Evolutionary conservation across 441 rosid species (phyloP).

Genomic region (Jatropha multifida): DNA sequence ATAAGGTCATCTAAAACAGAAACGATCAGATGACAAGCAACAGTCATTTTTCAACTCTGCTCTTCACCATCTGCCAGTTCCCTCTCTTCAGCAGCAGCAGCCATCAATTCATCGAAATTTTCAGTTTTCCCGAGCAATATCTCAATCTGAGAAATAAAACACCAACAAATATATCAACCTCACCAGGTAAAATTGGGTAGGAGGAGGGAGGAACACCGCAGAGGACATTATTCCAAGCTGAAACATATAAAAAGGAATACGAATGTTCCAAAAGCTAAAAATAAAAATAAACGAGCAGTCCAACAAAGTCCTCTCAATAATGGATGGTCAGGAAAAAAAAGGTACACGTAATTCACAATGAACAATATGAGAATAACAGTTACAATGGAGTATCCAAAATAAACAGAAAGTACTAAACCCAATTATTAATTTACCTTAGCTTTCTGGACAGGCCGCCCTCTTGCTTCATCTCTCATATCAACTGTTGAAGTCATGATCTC

Average conservation of each 20-base stretch:
- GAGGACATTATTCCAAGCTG: background rate
- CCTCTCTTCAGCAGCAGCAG: constrained; percentile 69
- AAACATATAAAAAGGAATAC: background rate
- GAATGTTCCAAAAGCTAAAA: background rate
- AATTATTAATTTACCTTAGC: constrained; percentile 57
- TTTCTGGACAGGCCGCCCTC: constrained; percentile 69
- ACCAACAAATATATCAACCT: constrained; percentile 70
- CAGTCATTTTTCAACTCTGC: constrained; percentile 41
- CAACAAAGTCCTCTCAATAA: background rate
- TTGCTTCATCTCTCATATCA: constrained; percentile 68
- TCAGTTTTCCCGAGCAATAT: constrained; percentile 59
- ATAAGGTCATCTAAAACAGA: constrained; percentile 23
- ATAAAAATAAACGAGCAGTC: background rate
- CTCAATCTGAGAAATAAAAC: constrained; percentile 42
- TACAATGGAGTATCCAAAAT: background rate
- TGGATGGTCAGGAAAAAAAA: background rate
- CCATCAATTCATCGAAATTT: constrained; percentile 74
- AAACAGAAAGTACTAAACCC: background rate
- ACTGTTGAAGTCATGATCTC: constrained; percentile 71
- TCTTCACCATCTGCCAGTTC: constrained; percentile 62
- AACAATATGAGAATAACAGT: background rate
- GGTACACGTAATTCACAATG: background rate
- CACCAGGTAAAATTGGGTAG: constrained; percentile 42
- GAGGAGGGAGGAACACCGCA: too few species aligned
- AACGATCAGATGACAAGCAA: constrained; percentile 13